A percentile compares a stretch with the other conserved stretches of the same genome.
Conservation (phyloP, 140 eudicot species). For the Erigeron philadelphicus region DNA sequence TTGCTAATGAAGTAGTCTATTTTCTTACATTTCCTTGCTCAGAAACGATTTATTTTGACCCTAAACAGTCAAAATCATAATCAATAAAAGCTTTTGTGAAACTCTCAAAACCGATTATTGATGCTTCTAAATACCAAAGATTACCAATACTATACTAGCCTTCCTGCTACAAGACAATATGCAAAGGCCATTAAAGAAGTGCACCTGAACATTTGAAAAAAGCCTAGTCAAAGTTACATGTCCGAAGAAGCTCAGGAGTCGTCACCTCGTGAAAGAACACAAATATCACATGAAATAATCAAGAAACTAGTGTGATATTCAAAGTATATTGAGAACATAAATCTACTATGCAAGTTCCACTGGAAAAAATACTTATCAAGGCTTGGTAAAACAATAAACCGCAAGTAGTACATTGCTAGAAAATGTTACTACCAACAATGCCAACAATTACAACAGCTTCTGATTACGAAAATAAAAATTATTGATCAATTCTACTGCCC, state of each 20-base stretch:
- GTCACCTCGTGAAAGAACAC: not conserved
- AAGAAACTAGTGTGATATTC: not conserved
- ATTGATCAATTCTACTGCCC: conserved; percentile 36
- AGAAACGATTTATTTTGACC: too few species aligned
- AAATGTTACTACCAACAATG: conserved; percentile 15
- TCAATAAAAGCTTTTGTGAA: too few species aligned
- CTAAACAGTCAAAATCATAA: too few species aligned
- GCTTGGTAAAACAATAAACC: conserved; percentile 24
- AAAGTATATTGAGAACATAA: not conserved
- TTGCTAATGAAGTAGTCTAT: too few species aligned
- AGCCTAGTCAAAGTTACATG: not conserved
- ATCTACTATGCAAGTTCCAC: conserved; percentile 4
- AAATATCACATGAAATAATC: not conserved
- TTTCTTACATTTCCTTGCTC: too few species aligned
- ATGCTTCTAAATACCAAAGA: not conserved
- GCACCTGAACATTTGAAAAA: not conserved
- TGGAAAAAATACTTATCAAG: conserved; percentile 3
- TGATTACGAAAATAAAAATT: conserved; percentile 21
- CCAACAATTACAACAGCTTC: conserved; percentile 28
- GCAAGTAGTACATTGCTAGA: conserved; percentile 29
- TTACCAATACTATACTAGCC: conserved; percentile 1
- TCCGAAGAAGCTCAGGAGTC: conserved; percentile 1
- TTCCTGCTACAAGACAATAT: conserved; percentile 15
- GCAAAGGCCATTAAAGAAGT: not conserved
- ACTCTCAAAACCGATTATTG: not conserved